These are phyloP conservation scores for Ascochyta clinopodiicola DNA, from an alignment of 2,329 filamentous ascomycete species.

Conservation along the genomic window DNA sequence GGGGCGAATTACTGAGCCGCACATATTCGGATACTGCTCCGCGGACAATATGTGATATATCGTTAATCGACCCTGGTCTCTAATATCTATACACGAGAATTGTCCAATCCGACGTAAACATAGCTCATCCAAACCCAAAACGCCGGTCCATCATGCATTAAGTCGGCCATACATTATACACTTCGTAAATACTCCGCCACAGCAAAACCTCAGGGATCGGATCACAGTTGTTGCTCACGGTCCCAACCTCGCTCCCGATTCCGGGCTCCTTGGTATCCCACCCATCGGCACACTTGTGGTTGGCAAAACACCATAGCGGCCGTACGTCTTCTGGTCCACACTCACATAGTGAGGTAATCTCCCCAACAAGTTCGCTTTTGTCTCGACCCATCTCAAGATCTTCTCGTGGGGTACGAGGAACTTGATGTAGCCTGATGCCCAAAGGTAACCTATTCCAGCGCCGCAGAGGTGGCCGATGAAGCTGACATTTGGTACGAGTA, in stretches of 20 bases:
- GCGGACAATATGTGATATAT: too few relatives aligned
- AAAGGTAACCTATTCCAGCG: conserved; percentile 82
- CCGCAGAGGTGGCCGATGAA: conserved; percentile 87
- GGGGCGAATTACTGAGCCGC: too few relatives aligned
- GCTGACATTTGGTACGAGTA: conserved; percentile 81
- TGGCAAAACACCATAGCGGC: conserved; percentile 87
- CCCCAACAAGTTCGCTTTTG: conserved; percentile 82
- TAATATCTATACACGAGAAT: neutral
- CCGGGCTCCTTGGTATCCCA: conserved; percentile 37
- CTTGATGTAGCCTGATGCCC: conserved; percentile 87
- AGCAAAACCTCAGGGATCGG: neutral
- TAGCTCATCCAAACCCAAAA: neutral
- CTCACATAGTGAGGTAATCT: conserved; percentile 90
- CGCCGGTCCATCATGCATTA: conserved; percentile 6
- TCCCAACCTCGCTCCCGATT: conserved; percentile 39
- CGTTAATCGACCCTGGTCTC: neutral
- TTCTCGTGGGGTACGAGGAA: conserved; percentile 89
- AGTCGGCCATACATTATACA: conserved; percentile 8
- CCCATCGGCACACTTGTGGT: conserved; percentile 32
- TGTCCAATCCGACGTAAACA: neutral
- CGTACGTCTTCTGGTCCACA: conserved; percentile 94
- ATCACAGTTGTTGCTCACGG: conserved; percentile 17
- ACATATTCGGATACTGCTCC: too few relatives aligned
- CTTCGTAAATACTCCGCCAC: neutral
- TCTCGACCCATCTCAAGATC: conserved; percentile 85